These are phyloP conservation scores for Sequoia sempervirens DNA, from an alignment of 75 land plant species.

Conservation along the genomic window DNA sequence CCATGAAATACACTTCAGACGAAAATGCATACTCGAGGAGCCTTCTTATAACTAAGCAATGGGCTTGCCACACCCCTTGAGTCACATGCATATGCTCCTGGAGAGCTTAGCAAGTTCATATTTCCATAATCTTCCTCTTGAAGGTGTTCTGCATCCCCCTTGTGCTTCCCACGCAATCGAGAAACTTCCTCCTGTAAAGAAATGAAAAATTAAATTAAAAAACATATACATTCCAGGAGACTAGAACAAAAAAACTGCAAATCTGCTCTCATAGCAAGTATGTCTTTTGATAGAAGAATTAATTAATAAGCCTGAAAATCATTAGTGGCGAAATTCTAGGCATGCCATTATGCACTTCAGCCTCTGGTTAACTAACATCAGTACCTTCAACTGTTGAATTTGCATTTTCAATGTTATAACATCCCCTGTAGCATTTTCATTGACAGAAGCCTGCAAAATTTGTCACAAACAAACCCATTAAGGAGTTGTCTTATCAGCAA, in stretches of 20 bases:
- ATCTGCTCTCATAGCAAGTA: neutral
- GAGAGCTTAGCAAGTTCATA: slow-evolving; percentile 34
- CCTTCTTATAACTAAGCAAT: slow-evolving; percentile 41
- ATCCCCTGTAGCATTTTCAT: slow-evolving; percentile 96
- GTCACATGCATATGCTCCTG: slow-evolving; percentile 50
- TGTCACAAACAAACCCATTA: neutral
- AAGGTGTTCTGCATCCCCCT: slow-evolving; percentile 21
- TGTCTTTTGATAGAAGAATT: neutral
- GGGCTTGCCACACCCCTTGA: slow-evolving; percentile 45
- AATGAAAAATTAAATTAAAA: neutral
- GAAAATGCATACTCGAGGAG: slow-evolving; percentile 28
- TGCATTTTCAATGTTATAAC: slow-evolving; percentile 80
- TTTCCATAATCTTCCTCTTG: slow-evolving; percentile 27
- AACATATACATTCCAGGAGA: neutral
- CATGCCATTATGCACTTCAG: neutral
- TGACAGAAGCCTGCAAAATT: slow-evolving; percentile 80
- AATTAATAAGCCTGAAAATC: neutral
- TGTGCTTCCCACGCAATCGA: slow-evolving; percentile 47
- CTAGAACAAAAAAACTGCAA: neutral
- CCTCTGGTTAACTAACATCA: neutral
- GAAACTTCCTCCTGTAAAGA: slow-evolving; percentile 73
- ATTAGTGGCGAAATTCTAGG: neutral
- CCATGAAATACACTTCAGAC: neutral
- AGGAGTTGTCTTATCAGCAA: neutral
- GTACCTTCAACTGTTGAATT: slow-evolving; percentile 90